Base-by-base conservation (phyloP, 306 rosid genomes). In the Bauhinia variegata region DNA sequence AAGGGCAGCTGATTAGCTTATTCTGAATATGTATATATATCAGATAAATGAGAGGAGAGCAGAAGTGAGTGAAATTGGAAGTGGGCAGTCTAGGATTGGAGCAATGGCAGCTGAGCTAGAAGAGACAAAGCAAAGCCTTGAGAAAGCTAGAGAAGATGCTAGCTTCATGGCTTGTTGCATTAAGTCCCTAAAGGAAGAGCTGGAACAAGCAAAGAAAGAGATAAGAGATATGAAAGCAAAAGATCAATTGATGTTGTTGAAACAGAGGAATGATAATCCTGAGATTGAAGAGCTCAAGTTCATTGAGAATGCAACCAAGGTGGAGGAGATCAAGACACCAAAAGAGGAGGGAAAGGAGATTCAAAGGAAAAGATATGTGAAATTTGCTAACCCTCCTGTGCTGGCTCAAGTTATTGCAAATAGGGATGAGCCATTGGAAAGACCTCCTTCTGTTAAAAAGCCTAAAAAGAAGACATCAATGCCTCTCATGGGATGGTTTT, bases 321-420 rank as follows among this genome's bases (percentile, higher is more conserved):
- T 23, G 39, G 82, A n/a, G n/a, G n/a, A 85, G 52, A 79, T 54
- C 37, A 83, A 67, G 28, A 23, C 38, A 54, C 42, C 59, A 37
- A 64, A 51, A 9, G 79, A 80, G n/a, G n/a, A n/a, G n/a, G n/a
- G n/a, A n/a, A n/a, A n/a, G n/a, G 87, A 66, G 50, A 32, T 59
- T 3, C 77, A 78, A 5, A 86, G 72, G 63, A 86, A 79, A 37
- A 82, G 98, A 72, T 80, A 74, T 7, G 98, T 92, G 80, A 87
- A 85, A 54, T 92, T 92, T 60, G 92, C 98, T 8, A 87, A 84
- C 49, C 96, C 97, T 70, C 87, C 88, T 64, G 78, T 83, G 6
- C 51, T 79, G 9, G 84, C 86, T 57, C 74, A 68, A 18, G 85
- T 82, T 30, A 86, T 91, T 50, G 61, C 79, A 4, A 69, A 59